These are phyloP conservation scores for Sugiyamaella japonica DNA, from an alignment of 1,139 yeast species.

Conservation along the genomic window DNA sequence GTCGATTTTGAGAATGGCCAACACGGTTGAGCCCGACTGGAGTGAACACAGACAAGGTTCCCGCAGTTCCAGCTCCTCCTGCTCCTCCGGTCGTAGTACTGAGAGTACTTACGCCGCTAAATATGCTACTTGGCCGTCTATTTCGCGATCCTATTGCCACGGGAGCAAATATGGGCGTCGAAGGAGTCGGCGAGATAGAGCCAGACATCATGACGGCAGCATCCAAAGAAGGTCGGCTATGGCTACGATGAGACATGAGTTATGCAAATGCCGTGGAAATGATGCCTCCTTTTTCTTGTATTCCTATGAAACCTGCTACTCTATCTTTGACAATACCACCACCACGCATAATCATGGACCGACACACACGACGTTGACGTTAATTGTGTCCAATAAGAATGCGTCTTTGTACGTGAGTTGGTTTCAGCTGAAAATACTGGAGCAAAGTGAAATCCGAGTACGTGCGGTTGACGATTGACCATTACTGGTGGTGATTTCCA, in stretches of 20 bases:
- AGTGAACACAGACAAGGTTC: constrained; percentile 17
- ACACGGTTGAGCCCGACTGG: constrained; percentile 30
- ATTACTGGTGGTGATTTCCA: background rate
- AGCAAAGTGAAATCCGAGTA: too few relatives aligned
- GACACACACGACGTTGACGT: background rate
- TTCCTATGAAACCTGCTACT: background rate
- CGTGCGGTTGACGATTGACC: background rate
- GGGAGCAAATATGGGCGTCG: constrained; percentile 18
- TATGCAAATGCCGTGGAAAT: background rate
- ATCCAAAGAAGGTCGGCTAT: constrained; percentile 2
- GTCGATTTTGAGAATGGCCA: constrained; percentile 45
- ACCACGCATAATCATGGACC: background rate
- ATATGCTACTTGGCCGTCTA: constrained; percentile 23
- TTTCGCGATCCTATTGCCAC: constrained; percentile 9
- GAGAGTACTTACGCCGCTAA: constrained; percentile 23
- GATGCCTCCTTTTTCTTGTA: background rate
- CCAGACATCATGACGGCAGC: constrained; percentile 19
- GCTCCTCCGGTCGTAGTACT: constrained; percentile 9
- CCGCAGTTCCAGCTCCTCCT: constrained; percentile 3
- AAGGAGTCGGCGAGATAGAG: constrained; percentile 12
- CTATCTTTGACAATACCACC: background rate
- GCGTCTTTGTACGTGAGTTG: background rate
- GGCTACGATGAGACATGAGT: constrained; percentile 7
- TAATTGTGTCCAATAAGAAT: background rate
- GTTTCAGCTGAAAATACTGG: too few relatives aligned